Percentiles rank a stretch among this genome's conserved stretches.
Evolutionary conservation across 345 rosid genomes (phyloP).

Genomic region (Pugionium dolabratum): DNA sequence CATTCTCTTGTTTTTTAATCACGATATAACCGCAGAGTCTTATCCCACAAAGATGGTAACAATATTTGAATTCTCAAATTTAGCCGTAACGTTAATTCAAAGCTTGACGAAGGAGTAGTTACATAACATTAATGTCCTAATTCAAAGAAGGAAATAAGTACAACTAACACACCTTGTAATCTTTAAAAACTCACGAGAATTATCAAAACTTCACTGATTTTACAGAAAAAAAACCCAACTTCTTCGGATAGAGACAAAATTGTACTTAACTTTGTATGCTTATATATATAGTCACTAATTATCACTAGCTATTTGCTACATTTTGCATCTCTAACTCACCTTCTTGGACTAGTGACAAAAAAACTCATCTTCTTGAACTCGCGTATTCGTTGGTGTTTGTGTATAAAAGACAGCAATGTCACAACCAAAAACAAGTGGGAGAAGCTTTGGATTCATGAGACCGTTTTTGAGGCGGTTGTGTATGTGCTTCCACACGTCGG

Average conservation of each 20-base stretch:
- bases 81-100: slow-evolving; percentile 23
- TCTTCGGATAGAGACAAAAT: slow-evolving; percentile 8
- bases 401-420: slow-evolving; percentile 15
- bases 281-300: slow-evolving; percentile 15
- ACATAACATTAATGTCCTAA: background rate
- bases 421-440: slow-evolving; percentile 31
- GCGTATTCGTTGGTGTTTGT: too few species aligned
- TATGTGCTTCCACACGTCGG: slow-evolving; percentile 27
- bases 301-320: slow-evolving; percentile 15
- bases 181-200: background rate
- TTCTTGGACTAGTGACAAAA: too few species aligned
- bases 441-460: slow-evolving; percentile 27
- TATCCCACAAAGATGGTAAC: slow-evolving; percentile 31
- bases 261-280: slow-evolving; percentile 3
- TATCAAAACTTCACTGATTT: background rate
- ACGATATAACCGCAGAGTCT: background rate
- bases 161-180: background rate
- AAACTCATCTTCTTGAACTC: too few species aligned
- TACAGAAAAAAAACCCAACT: background rate
- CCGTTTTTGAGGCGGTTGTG: slow-evolving; percentile 17
- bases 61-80: slow-evolving; percentile 32
- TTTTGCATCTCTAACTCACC: slow-evolving; percentile 10
- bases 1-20: too few species aligned
- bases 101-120: slow-evolving; percentile 4
- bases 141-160: slow-evolving; percentile 1